Conservation (phyloP, 192 early-diverging fungal species). For the Coemansia sp. region DNA sequence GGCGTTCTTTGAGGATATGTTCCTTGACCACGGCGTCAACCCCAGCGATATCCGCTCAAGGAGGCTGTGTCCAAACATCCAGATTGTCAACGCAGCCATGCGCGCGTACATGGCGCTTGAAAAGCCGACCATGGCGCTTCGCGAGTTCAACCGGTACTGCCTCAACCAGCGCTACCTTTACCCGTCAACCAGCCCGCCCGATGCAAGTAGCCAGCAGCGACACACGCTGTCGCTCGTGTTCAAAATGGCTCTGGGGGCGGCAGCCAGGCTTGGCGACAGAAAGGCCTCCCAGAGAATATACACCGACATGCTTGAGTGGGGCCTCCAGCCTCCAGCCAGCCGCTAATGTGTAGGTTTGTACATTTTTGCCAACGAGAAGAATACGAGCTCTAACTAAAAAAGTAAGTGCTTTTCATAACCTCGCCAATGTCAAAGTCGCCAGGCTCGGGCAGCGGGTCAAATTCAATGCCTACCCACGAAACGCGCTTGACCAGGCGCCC, state of each 20-base stretch:
- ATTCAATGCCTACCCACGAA: slow-evolving; percentile 60
- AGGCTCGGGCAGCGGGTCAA: slow-evolving; percentile 71
- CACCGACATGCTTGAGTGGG: slow-evolving; percentile 31
- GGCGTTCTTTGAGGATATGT: slow-evolving; percentile 39
- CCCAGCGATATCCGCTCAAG: slow-evolving; percentile 6
- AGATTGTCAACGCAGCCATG: slow-evolving; percentile 46
- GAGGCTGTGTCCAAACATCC: slow-evolving; percentile 20
- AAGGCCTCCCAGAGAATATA: slow-evolving; percentile 9
- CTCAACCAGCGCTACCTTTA: slow-evolving; percentile 23
- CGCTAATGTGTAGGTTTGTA: not conserved
- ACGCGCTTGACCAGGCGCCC: slow-evolving; percentile 21
- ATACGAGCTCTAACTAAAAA: slow-evolving; percentile 69
- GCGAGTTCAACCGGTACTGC: slow-evolving; percentile 43
- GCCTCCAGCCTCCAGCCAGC: not conserved
- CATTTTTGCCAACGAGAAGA: not conserved
- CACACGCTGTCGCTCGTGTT: slow-evolving; percentile 19
- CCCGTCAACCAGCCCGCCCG: slow-evolving; percentile 16
- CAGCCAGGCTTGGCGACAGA: slow-evolving; percentile 5
- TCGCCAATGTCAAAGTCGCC: slow-evolving; percentile 83
- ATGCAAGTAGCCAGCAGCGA: slow-evolving; percentile 10
- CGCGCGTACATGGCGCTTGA: slow-evolving; percentile 33
- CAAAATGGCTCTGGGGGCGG: slow-evolving; percentile 32
- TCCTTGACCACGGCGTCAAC: slow-evolving; percentile 17
- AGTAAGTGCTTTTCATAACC: slow-evolving; percentile 82
- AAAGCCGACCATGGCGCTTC: slow-evolving; percentile 19